Percentiles rank a stretch among this genome's conserved stretches.
These are phyloP conservation scores for Candida verbasci DNA, from an alignment of 805 yeast species.

Conservation along the genomic window DNA sequence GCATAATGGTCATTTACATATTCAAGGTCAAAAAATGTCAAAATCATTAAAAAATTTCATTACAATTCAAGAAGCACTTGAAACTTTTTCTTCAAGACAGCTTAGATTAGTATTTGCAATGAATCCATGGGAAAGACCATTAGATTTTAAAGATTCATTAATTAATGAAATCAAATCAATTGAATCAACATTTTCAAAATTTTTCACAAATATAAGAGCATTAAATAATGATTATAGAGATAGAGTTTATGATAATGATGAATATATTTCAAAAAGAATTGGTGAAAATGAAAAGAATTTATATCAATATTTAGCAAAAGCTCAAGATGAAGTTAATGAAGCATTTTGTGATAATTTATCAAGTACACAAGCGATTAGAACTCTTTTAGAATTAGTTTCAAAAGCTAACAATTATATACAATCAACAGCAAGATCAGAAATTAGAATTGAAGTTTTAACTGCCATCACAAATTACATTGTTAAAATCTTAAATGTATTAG, in stretches of 20 bases:
- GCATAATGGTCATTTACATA: slow-evolving; percentile 96
- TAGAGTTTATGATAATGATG: slow-evolving; percentile 39
- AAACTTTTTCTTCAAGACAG: slow-evolving; percentile 69
- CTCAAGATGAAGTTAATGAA: slow-evolving; percentile 60
- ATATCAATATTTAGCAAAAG: slow-evolving; percentile 40
- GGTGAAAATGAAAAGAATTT: slow-evolving; percentile 53
- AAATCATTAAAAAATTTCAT: slow-evolving; percentile 93
- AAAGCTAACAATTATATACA: slow-evolving; percentile 69
- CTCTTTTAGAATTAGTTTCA: slow-evolving; percentile 64
- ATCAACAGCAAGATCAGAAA: slow-evolving; percentile 36
- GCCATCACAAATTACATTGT: slow-evolving; percentile 68
- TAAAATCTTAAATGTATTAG: slow-evolving; percentile 64
- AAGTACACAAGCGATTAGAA: slow-evolving; percentile 69
- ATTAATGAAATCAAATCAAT: slow-evolving; percentile 70
- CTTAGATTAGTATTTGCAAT: slow-evolving; percentile 86
- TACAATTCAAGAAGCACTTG: slow-evolving; percentile 86
- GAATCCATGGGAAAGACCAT: slow-evolving; percentile 86
- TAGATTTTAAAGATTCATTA: slow-evolving; percentile 85
- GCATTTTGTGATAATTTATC: slow-evolving; percentile 88
- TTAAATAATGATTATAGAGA: slow-evolving; percentile 62
- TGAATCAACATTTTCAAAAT: slow-evolving; percentile 74
- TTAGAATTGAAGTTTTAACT: slow-evolving; percentile 61
- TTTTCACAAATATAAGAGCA: slow-evolving; percentile 85
- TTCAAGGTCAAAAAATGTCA: slow-evolving; percentile 98
- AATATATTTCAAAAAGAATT: slow-evolving; percentile 58